Evolutionary conservation across 1,284 basidiomycete species (phyloP), one percentile per base, ranked within the genome.

Genomic region (Pascua guehoae): DNA sequence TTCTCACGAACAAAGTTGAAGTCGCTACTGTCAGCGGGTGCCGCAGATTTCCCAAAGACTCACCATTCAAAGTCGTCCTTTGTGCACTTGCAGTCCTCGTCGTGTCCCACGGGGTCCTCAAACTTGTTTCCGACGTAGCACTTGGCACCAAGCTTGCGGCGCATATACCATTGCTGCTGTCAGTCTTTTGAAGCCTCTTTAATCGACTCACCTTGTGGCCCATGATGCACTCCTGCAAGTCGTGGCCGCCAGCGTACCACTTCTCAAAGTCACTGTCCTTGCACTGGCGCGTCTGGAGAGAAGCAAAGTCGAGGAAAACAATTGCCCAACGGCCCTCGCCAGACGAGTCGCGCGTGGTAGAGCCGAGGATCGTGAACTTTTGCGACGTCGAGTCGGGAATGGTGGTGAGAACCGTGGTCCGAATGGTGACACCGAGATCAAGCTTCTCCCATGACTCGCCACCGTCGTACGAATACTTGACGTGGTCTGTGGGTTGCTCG

Each of bases 101-200:
- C 89, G 60, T 88, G 84, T 37, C 83, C 85, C 8, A 88, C 83
- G 1, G 91, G 91, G 68, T 95, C 92, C 39, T 82, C 79, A 78
- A 89, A 97, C 77, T 97, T 92, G 64, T 94, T 82, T 8, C 88
- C 90, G n/a, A 98, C 87, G 63, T 90, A 94, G 69, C 95, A 98
- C 63, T 92, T 80, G 1, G 87, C 89, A 61, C 89, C 83, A 0
- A 85, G 73, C 78, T 92, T 97, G 69, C 94, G 83, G 32, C 95
- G 85, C 58, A 78, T 82, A 74, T 96, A 98, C 86, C 88, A 97
- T 87, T 98, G 95, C 88, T 32, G 24, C 3, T 32, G 24, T 32
- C 24, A 32, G 24, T 32, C 24, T 32, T 32, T 32, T 32, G 24
- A 32, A 32, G 24, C 3, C 7, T 32, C 24, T 32, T 32, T 7